Evolutionary conservation across 2,329 filamentous ascomycete genomes (phyloP).

Genomic region (Lecanicillium sp.): DNA sequence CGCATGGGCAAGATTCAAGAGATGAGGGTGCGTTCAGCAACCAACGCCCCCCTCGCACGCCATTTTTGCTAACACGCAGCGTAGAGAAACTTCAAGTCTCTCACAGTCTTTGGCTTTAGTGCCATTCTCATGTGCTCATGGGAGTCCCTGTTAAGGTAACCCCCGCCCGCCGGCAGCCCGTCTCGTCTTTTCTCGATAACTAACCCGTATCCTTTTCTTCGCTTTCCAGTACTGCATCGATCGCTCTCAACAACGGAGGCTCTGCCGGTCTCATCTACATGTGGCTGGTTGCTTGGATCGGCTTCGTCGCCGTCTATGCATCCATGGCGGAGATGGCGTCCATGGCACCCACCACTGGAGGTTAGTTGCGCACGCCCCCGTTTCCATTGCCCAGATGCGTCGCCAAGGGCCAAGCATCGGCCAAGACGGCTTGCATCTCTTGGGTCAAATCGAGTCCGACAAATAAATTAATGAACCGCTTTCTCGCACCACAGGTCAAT

Average conservation of each 20-base stretch:
- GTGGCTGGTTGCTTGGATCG: slow-evolving; percentile 23
- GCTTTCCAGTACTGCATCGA: slow-evolving; percentile 9
- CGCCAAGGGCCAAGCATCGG: too few species aligned
- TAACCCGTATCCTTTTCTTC: too few species aligned
- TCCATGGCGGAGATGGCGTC: slow-evolving; percentile 37
- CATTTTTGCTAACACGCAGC: slow-evolving; percentile 1
- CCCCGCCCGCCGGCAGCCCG: too few species aligned
- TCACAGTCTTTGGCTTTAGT: slow-evolving; percentile 33
- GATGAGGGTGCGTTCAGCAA: slow-evolving; percentile 25
- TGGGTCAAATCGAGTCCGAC: too few species aligned
- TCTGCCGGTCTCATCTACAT: slow-evolving; percentile 33
- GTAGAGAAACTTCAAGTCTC: slow-evolving; percentile 29
- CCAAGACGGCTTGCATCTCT: too few species aligned
- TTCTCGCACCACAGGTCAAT: slow-evolving; percentile 27
- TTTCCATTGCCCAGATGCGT: too few species aligned
- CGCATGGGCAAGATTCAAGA: slow-evolving; percentile 43
- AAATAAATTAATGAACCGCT: too few species aligned
- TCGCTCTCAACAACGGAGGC: slow-evolving; percentile 26
- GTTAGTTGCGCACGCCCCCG: too few species aligned
- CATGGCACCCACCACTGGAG: slow-evolving; percentile 43
- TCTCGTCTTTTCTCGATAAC: too few species aligned
- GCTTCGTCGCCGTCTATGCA: slow-evolving; percentile 23
- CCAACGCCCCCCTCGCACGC: too few species aligned
- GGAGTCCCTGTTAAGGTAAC: slow-evolving; percentile 27
- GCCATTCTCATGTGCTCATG: slow-evolving; percentile 32